Evolutionary conservation across 1,284 basidiomycete species (phyloP), one percentile per base, ranked within the genome.

Genomic region (Fomitopsis palustris): DNA sequence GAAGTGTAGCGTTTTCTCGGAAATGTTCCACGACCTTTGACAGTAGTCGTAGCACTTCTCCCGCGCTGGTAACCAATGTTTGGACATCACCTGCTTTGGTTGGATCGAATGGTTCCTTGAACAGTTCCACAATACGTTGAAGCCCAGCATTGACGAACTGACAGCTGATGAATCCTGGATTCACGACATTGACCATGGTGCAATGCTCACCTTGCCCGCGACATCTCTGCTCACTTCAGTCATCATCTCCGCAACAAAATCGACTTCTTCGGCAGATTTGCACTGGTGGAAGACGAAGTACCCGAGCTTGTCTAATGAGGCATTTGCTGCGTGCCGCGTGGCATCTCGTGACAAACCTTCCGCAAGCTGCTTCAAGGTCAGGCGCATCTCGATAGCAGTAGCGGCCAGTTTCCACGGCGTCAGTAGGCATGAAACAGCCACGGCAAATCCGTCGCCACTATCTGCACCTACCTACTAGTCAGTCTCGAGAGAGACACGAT

Each of bases 391-490:
- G 57, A 92, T 85, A 1, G 87, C 85, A 0, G 91, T 91, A 2
- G 87, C 88, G 17, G 87, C 84, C 37, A 92, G 82, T 67, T 89
- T 89, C 89, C 90, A 93, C 0, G 90, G 90, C 61, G 87, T 91
- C 25, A 92, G 77, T 39, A 87, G 76, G 21, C 81, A 84, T 0
- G 83, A 83, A 6, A 86, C 80, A 57, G 35, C 35, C 2, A 81
- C 77, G 16, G 83, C 80, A 79, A 85, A 87, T 49, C 83, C 81
- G 25, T 81, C 79, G 19, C 82, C 73, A 39, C 82, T 82, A n/a
- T 82, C 74, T 67, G 73, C 69, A 65, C 64, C 59, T 69, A 42
- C 25, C 14, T 27, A 29, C 60, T 41, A 62, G 23, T n/a, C 17
- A 37, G 19, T 37, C 35, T 10, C 16, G 2, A 31, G 31, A 8